These are phyloP conservation scores for Sugiyamaella grinbergsii DNA, from an alignment of 1,139 yeast species.

Conservation along the genomic window DNA sequence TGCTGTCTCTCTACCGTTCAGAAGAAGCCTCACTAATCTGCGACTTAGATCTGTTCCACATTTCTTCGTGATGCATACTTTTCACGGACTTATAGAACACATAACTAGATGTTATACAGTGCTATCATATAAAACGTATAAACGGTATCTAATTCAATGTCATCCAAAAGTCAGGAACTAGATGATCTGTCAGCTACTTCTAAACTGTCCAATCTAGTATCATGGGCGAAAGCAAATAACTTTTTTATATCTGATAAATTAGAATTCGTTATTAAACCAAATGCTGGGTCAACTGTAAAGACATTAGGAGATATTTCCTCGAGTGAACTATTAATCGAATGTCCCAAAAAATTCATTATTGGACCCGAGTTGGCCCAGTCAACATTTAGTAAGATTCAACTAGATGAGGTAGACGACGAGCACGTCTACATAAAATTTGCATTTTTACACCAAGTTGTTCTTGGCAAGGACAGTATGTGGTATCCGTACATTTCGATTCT, in stretches of 20 bases:
- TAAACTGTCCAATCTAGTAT: slow-evolving; percentile 19
- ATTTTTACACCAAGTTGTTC: slow-evolving; percentile 29
- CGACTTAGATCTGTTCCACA: too few species aligned
- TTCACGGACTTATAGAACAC: too few species aligned
- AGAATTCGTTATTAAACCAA: slow-evolving; percentile 15
- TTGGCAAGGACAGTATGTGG: slow-evolving; percentile 34
- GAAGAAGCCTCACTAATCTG: too few species aligned
- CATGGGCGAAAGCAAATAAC: slow-evolving; percentile 26
- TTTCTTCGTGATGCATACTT: too few species aligned
- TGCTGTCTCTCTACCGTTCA: too few species aligned
- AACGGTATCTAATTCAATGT: too few species aligned
- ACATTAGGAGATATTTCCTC: slow-evolving; percentile 30
- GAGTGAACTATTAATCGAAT: slow-evolving; percentile 30
- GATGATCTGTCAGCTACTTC: background rate
- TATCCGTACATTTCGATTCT: slow-evolving; percentile 59
- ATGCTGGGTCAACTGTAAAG: slow-evolving; percentile 30
- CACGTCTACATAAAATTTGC: slow-evolving; percentile 33
- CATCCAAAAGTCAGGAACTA: background rate
- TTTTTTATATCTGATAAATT: slow-evolving; percentile 21
- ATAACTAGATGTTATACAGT: too few species aligned
- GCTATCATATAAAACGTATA: too few species aligned
- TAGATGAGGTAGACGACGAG: slow-evolving; percentile 16
- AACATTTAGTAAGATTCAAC: slow-evolving; percentile 24
- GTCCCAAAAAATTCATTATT: slow-evolving; percentile 33
- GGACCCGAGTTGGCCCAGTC: slow-evolving; percentile 34